These are phyloP conservation scores for Sarocladiaceae sp. DNA, from an alignment of 2,329 filamentous ascomycete species.

Conservation along the genomic window DNA sequence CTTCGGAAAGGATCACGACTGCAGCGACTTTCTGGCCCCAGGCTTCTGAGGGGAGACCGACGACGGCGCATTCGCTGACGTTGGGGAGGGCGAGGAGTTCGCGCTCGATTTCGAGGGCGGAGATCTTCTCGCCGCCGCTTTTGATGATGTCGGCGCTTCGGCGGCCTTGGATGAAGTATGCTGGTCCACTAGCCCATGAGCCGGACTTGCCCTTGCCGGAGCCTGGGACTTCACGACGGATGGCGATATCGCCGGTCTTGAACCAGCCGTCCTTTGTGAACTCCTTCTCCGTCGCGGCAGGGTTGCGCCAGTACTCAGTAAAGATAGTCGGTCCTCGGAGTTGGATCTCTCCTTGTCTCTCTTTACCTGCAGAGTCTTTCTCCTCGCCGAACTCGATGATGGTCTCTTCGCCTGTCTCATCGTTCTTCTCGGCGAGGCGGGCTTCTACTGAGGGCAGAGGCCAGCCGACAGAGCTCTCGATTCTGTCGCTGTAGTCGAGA, in stretches of 20 bases:
- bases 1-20: constrained; percentile 70
- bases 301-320: constrained; percentile 86
- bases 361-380: constrained; percentile 38
- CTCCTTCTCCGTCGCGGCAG: constrained; percentile 72
- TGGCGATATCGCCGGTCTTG: constrained; percentile 91
- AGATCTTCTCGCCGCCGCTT: constrained; percentile 87
- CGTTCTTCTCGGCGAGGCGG: constrained; percentile 80
- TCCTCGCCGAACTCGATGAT: constrained; percentile 55
- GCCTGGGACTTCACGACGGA: constrained; percentile 50
- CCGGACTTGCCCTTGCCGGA: constrained; percentile 27
- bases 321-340: constrained; percentile 89
- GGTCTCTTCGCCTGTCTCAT: constrained; percentile 58
- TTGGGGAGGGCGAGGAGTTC: constrained; percentile 81
- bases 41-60: constrained; percentile 78
- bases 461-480: constrained; percentile 93
- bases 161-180: constrained; percentile 90
- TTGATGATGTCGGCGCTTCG: constrained; percentile 96
- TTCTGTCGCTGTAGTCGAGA: constrained; percentile 68
- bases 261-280: constrained; percentile 74
- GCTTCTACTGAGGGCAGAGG: constrained; percentile 83
- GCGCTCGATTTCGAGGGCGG: constrained; percentile 88
- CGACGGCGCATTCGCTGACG: constrained; percentile 79
- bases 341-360: constrained; percentile 87
- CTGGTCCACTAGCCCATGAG: constrained; percentile 58
- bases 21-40: constrained; percentile 97